Evolutionary conservation across 2,329 filamentous ascomycete genomes (phyloP).

Genomic region (Penicillium thymicola): DNA sequence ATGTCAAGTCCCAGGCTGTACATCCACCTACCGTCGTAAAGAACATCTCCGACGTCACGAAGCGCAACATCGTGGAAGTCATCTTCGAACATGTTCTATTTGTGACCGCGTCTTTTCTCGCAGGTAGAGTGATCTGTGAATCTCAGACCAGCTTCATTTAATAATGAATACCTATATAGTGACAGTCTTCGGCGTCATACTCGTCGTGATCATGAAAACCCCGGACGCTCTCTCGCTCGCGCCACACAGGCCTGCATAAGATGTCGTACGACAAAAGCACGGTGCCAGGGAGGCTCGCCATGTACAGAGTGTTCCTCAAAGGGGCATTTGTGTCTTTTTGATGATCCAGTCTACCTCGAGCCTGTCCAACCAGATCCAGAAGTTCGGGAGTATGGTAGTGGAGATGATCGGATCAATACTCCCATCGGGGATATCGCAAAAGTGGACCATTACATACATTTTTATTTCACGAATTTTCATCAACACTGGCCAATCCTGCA

Average conservation of each 20-base stretch:
- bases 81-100: neutral
- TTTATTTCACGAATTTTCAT: neutral
- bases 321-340: neutral
- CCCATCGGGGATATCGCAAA: neutral
- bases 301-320: neutral
- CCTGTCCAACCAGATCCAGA: neutral
- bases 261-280: neutral
- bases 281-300: neutral
- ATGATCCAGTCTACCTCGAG: neutral
- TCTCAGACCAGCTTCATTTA: neutral
- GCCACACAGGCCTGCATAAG: neutral
- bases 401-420: neutral
- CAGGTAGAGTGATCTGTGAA: neutral
- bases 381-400: neutral
- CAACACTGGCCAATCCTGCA: neutral
- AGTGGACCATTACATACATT: neutral
- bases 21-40: neutral
- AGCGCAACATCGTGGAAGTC: neutral
- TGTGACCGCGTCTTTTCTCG: neutral
- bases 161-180: neutral
- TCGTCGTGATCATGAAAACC: neutral
- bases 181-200: neutral
- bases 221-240: neutral
- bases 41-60: neutral
- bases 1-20: neutral